Percentiles rank a stretch among this genome's conserved stretches.
Conservation (phyloP, 78 protist genomes). For the Kipferlia bialata region DNA sequence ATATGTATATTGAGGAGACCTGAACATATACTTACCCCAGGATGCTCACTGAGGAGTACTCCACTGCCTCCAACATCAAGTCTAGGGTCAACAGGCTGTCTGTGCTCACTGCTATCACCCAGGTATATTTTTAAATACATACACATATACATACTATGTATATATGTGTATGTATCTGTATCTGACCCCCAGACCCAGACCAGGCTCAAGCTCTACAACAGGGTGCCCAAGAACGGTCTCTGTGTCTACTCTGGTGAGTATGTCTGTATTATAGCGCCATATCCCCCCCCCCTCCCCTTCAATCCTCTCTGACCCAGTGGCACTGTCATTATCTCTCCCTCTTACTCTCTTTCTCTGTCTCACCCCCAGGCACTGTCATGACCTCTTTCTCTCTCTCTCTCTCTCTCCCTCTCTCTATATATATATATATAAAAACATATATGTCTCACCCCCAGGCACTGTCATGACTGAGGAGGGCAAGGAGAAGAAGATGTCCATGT, state of each 20-base stretch:
- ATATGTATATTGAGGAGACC: too few relatives aligned
- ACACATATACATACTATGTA: too few relatives aligned
- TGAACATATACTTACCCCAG: conserved; percentile 55
- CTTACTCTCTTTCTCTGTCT: too few relatives aligned
- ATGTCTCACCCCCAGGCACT: conserved; percentile 54
- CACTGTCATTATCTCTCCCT: too few relatives aligned
- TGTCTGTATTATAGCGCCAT: too few relatives aligned
- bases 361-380: too few relatives aligned
- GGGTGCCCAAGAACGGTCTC: conserved; percentile 85
- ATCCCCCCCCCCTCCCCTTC: too few relatives aligned
- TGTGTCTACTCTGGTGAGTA: conserved; percentile 88
- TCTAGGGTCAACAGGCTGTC: conserved; percentile 63
- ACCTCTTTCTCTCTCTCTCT: too few relatives aligned
- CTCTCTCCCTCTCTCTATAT: too few relatives aligned
- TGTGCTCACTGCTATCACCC: conserved; percentile 84
- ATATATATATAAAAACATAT: background rate
- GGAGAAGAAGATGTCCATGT: conserved; percentile 84
- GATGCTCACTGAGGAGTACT: conserved; percentile 94
- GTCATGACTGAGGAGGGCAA: conserved; percentile 85
- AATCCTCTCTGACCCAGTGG: too few relatives aligned
- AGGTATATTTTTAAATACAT: too few relatives aligned
- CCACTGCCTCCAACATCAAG: conserved; percentile 97
- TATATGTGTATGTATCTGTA: too few relatives aligned
- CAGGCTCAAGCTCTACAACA: conserved; percentile 62
- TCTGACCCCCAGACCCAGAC: conserved; percentile 83